These are phyloP conservation scores for Fraxinus velutina DNA, from an alignment of 305 asterid genomes.

Conservation along the genomic window DNA sequence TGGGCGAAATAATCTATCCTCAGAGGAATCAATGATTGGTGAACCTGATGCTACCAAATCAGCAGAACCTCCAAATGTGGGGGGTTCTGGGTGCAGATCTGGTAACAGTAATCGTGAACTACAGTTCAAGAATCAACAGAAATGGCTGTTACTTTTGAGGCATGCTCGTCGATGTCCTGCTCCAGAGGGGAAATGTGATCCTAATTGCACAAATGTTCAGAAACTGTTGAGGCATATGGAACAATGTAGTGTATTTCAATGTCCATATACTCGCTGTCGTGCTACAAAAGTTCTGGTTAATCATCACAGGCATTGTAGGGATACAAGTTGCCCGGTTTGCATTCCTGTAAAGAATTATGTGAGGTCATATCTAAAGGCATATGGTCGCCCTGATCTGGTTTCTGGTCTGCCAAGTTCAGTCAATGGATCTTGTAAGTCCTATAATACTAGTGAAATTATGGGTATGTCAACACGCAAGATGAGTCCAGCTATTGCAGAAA, in stretches of 20 bases:
- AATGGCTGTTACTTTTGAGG: constrained; percentile 77
- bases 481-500: constrained; percentile 46
- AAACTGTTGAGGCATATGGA: constrained; percentile 68
- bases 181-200: constrained; percentile 81
- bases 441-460: constrained; percentile 47
- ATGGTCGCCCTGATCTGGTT: constrained; percentile 40
- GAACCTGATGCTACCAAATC: constrained; percentile 52
- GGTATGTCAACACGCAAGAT: constrained; percentile 38
- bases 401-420: constrained; percentile 43
- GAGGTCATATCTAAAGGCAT: constrained; percentile 52
- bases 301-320: constrained; percentile 62
- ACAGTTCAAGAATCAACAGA: constrained; percentile 63
- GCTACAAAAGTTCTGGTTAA: constrained; percentile 45
- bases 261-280: constrained; percentile 68
- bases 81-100: constrained; percentile 39
- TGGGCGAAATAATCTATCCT: constrained; percentile 55
- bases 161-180: constrained; percentile 90
- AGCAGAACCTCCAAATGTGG: constrained; percentile 46
- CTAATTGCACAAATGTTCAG: constrained; percentile 60
- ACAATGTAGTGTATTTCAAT: constrained; percentile 52
- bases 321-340: constrained; percentile 81
- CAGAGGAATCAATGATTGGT: constrained; percentile 55
- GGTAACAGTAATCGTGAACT: constrained; percentile 47
- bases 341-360: constrained; percentile 68
- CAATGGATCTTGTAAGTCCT: constrained; percentile 47